Base-by-base conservation (phyloP, 192 early-diverging fungal species). In the Coemansia sp. region DNA sequence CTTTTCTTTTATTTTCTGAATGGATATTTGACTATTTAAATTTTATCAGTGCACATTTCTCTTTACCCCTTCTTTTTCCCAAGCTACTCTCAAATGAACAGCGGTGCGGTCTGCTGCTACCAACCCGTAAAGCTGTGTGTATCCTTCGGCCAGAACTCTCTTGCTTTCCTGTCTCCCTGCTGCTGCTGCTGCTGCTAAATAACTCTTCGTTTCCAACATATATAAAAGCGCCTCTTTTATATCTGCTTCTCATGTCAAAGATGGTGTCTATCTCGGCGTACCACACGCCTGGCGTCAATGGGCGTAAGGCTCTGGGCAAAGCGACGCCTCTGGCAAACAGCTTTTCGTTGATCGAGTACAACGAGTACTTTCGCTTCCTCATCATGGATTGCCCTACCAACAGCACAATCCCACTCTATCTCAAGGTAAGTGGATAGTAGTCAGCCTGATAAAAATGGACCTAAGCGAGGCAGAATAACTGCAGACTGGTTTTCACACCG, bases 331-430 rank as follows among this genome's bases (percentile, higher is more conserved):
- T 81, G 58, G 62, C 67, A 25, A 75, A 72, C 65, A 73, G 71
- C 35, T 81, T 81, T 42, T 81, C 82, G 34, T 64, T 83, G 36
- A 71, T 83, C 39, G 69, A 75, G 50, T 79, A 79, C 48, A 71
- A 68, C 61, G 61, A 71, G 48, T 45, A 67, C 54, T 75, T 93
- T 58, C 86, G 90, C 11, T 97, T 97, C 68, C 79, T 97, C 48
- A 92, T 97, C 68, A 86, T 95, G 61, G 95, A 97, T 69, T 95
- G 94, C 58, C 95, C 95, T 6, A 92, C 91, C 13, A 85, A 88
- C 61, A 85, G 85, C 46, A 93, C 88, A 6, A 74, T 97, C 13
- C 81, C 85, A 4, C 82, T 85, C 32, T 94, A 93, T 64, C 58
- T 94, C 22, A 76, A 83, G 68, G 75, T 70, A 78, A 64, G 49